These are phyloP conservation scores for Rosellinia necatrix DNA, from an alignment of 2,329 filamentous ascomycete genomes.

Conservation along the genomic window DNA sequence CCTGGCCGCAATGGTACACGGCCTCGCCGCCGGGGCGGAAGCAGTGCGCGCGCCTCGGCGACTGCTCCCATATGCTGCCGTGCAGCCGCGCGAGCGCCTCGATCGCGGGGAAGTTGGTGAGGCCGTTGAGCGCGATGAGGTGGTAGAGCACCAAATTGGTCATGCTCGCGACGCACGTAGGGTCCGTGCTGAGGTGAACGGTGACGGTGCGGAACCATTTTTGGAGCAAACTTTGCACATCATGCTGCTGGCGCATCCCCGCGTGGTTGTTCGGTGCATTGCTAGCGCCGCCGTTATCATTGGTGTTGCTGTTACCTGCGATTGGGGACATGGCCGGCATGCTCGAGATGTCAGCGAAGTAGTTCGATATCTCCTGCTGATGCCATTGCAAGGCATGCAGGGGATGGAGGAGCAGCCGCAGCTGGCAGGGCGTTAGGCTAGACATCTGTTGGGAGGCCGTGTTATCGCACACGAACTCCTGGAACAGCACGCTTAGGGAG, in stretches of 20 bases:
- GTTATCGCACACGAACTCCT: slow-evolving; percentile 69
- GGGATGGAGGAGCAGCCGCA: slow-evolving; percentile 71
- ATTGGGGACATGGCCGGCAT: slow-evolving; percentile 48
- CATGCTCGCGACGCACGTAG: slow-evolving; percentile 62
- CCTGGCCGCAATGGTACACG: slow-evolving; percentile 70
- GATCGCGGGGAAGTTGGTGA: slow-evolving; percentile 70
- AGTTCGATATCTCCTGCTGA: slow-evolving; percentile 66
- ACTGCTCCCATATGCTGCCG: slow-evolving; percentile 56
- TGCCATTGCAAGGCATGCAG: slow-evolving; percentile 69
- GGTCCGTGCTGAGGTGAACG: slow-evolving; percentile 58
- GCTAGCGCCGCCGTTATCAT: too few species aligned
- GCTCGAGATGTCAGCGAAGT: slow-evolving; percentile 61
- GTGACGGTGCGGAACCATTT: slow-evolving; percentile 71
- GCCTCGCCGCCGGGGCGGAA: slow-evolving; percentile 67
- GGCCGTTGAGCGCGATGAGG: slow-evolving; percentile 69
- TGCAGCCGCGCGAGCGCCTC: slow-evolving; percentile 68
- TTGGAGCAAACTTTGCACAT: slow-evolving; percentile 66
- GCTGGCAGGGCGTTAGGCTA: slow-evolving; percentile 56
- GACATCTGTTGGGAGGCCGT: slow-evolving; percentile 52
- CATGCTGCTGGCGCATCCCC: slow-evolving; percentile 64
- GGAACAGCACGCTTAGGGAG: slow-evolving; percentile 68
- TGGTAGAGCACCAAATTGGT: slow-evolving; percentile 73
- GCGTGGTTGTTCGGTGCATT: slow-evolving; percentile 65
- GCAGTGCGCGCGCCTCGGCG: slow-evolving; percentile 64
- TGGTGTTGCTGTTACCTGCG: too few species aligned